Percentiles rank a stretch among this genome's conserved stretches.
Evolutionary conservation across 805 yeast species (phyloP).

Genomic region (Schwanniomyces pseudopolymorphus): DNA sequence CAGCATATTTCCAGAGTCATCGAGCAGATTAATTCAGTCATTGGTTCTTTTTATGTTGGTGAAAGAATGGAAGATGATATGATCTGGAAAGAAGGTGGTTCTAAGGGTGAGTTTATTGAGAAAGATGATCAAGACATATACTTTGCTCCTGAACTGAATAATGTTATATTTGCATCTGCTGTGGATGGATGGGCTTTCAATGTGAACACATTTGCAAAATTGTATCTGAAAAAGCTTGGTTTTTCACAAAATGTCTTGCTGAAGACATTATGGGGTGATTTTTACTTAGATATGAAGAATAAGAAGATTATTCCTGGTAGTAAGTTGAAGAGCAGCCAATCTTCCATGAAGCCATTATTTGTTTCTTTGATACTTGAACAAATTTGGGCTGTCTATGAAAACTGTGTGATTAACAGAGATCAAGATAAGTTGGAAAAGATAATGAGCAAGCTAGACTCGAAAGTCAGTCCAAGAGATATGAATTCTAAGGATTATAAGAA

Average conservation of each 20-base stretch:
- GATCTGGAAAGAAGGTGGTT: constrained; percentile 67
- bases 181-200: constrained; percentile 98
- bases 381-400: constrained; percentile 88
- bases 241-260: constrained; percentile 75
- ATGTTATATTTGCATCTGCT: constrained; percentile 88
- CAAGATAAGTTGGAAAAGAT: constrained; percentile 74
- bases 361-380: constrained; percentile 84
- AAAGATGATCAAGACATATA: constrained; percentile 79
- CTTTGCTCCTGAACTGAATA: constrained; percentile 83
- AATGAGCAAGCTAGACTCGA: constrained; percentile 64
- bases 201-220: constrained; percentile 80
- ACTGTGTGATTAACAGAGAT: constrained; percentile 62
- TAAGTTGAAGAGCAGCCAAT: constrained; percentile 55
- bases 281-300: constrained; percentile 81
- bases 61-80: constrained; percentile 88
- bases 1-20: constrained; percentile 72
- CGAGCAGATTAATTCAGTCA: constrained; percentile 92
- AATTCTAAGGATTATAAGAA: constrained; percentile 73
- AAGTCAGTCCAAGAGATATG: constrained; percentile 71
- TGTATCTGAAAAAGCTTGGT: constrained; percentile 82
- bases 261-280: constrained; percentile 96
- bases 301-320: constrained; percentile 75
- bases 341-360: constrained; percentile 69
- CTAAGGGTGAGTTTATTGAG: constrained; percentile 62
- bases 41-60: constrained; percentile 91